A percentile compares a stretch with the other conserved stretches of the same genome.
Evolutionary conservation across 2,329 filamentous ascomycete species (phyloP).

Genomic region (Emmonsiellopsis sp.): DNA sequence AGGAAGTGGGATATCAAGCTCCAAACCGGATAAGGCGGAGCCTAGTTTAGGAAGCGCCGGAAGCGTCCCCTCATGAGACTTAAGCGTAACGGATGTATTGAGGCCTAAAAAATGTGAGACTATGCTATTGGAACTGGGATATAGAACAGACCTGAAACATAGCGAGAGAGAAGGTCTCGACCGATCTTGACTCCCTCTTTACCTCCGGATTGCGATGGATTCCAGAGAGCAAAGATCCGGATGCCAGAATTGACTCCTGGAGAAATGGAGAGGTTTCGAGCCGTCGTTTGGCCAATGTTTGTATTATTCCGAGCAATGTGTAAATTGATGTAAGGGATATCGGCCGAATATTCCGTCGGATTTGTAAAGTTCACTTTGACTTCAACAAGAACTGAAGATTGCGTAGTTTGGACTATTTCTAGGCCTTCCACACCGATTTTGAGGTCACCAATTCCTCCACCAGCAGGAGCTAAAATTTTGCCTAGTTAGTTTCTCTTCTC

Average conservation of each 20-base stretch:
- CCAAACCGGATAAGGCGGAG: conserved; percentile 60
- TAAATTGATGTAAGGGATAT: conserved; percentile 70
- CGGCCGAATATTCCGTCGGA: conserved; percentile 75
- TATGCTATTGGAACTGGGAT: not conserved
- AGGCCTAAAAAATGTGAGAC: conserved; percentile 40
- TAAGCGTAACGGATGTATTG: conserved; percentile 72
- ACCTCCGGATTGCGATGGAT: conserved; percentile 57
- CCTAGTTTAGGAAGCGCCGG: conserved; percentile 66
- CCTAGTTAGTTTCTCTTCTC: not conserved
- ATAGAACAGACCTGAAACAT: conserved; percentile 58
- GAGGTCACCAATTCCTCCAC: conserved; percentile 43
- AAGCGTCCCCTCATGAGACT: conserved; percentile 62
- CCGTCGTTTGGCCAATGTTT: conserved; percentile 65
- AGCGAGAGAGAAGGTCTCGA: conserved; percentile 69
- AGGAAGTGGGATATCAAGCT: conserved; percentile 64
- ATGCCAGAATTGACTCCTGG: conserved; percentile 66
- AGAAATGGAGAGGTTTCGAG: conserved; percentile 53
- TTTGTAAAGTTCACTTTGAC: conserved; percentile 78
- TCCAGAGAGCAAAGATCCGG: conserved; percentile 62
- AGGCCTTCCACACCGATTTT: conserved; percentile 62
- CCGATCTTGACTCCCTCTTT: conserved; percentile 53
- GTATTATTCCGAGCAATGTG: conserved; percentile 66
- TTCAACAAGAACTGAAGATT: conserved; percentile 60
- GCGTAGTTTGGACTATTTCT: conserved; percentile 62
- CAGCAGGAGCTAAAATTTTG: conserved; percentile 47